Evolutionary conservation across 495 filamentous ascomycete genomes (phyloP), one percentile per base, ranked within the genome.

Genomic region (Penicillium paxilli): DNA sequence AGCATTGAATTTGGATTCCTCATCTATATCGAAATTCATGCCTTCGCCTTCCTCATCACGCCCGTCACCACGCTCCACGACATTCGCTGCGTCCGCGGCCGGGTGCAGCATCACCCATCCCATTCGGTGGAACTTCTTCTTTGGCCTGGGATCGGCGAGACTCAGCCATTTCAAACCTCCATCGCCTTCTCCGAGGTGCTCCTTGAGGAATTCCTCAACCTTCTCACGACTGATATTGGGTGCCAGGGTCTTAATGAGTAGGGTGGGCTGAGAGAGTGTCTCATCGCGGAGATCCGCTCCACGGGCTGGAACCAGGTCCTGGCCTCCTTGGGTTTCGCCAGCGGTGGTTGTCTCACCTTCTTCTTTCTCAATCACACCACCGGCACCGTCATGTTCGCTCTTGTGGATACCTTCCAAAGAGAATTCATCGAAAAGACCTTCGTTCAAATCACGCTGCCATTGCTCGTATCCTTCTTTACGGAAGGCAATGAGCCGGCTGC

Each of bases 231-330:
- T 96, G 42, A 99, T 95, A 55, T 93, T 93, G 3, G 94, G 95
- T 11, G 95, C 94, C 66, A 99, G 88, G 0, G 94, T 99, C 75
- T 99, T 99, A 75, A 99, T 96, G 37, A 99, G 82, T 22, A 99
- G 78, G 1, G 95, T 92, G 12, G 94, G 95, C 69, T 95, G 89
- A 54, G 83, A 82, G 16, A 90, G 76, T 42, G 84, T 85, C 51
- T 96, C 90, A 62, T 97, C 92, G 8, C 90, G 82, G 32, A 96
- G 77, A 52, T 96, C 90, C 48, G 86, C 88, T 40, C 87, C 89
- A 58, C 80, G 81, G 25, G 85, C 83, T 32, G 92, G 91, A 19
- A 96, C 82, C 45, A 97, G 70, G 69, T 97, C 92, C 24, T 91
- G 88, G 26, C 96, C 91, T 38, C 94, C 90, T 7, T 98, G 82